Evolutionary conservation across 2,329 filamentous ascomycete species (phyloP), one percentile per base, ranked within the genome.

Genomic region (Fusarium sp.): DNA sequence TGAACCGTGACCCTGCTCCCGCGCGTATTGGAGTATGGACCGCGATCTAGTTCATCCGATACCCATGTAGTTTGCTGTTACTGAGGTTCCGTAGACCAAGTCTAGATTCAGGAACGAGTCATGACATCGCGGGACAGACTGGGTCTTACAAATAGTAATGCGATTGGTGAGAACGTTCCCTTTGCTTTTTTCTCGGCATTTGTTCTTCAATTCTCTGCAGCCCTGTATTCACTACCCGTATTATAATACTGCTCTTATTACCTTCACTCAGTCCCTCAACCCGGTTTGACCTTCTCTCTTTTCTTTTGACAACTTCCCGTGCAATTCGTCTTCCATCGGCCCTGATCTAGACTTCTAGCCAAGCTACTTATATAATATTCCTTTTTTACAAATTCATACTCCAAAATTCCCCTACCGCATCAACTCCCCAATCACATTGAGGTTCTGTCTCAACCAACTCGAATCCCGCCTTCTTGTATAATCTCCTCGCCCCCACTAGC

Each of bases 331-430:
- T 11, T 5, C 4, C 27, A 16, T 15, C 14, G 30, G 15, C 30
- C 30, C 8, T 9, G 8, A 16, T 6, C 32, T 34, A 34, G 32
- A 18, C 32, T 34, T 18, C 4, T 9, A 34, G 32, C 9, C 32
- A 18, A 32, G n/a, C 27, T 22, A 20, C 27, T 29, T 29, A 30
- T 5, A 47, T 6, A 7, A 16, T 9, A 8, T 46, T 18, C 12
- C 22, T 16, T 10, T 10, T 30, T 63, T 16, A 47, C 2, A 63
- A 18, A 3, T 15, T 22, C 5, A 64, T 8, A 0, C 5, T 49
- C 61, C 61, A 64, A 14, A 63, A 56, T 5, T 64, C 61, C 4
- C 61, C 61, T 0, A 54, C 27, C 29, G 57, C 8, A 3, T 29
- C 29, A 0, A 64, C 59, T 0, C 61, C 61, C 20, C 24, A 64